Conservation (phyloP, 164 flowering plant genomes). For the Magnolia officinalis region DNA sequence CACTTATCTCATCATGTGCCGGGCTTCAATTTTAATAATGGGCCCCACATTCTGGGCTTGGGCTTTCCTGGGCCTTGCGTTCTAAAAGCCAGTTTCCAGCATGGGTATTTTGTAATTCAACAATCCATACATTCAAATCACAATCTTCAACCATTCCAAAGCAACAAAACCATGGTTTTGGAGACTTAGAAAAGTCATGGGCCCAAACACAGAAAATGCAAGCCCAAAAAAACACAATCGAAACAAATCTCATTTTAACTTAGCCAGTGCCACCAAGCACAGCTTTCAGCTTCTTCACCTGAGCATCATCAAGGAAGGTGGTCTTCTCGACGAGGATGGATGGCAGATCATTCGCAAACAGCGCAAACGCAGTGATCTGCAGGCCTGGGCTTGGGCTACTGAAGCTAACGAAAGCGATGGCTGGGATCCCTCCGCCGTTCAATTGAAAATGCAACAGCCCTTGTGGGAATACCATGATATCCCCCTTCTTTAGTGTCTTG, state of each 20-base stretch:
- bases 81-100: not conserved
- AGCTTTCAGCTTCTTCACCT: conserved; percentile 62
- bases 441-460: conserved; percentile 63
- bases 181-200: not conserved
- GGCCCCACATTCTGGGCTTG: no score
- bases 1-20: no score
- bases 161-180: not conserved
- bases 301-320: conserved; percentile 55
- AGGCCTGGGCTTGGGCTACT: conserved; percentile 60
- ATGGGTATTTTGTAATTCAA: not conserved
- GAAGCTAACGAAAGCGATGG: conserved; percentile 48
- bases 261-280: conserved; percentile 62
- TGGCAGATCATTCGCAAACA: conserved; percentile 54
- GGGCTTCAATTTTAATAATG: no score
- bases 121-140: not conserved
- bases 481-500: conserved; percentile 46
- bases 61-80: no score
- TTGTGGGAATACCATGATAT: conserved; percentile 57
- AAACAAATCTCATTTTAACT: not conserved
- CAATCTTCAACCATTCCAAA: not conserved
- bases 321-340: conserved; percentile 38
- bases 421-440: conserved; percentile 34
- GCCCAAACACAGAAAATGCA: not conserved
- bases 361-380: conserved; percentile 44
- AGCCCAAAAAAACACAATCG: not conserved